Evolutionary conservation across 148 eudicot genomes (phyloP).

Genomic region (Vaccinium vitisidaea): DNA sequence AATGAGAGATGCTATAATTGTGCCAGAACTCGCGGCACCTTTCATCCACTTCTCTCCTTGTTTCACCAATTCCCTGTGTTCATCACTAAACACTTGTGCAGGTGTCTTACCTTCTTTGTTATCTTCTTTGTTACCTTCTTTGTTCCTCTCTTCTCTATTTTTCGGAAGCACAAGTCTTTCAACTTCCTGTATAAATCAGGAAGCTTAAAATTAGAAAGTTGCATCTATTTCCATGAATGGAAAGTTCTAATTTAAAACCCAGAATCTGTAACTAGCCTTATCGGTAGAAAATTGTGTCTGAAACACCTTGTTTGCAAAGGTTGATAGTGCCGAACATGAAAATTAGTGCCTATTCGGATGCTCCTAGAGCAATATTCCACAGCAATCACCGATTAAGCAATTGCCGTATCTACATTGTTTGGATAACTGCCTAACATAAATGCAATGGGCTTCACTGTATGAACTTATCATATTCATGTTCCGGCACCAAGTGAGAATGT

Average conservation of each 20-base stretch:
- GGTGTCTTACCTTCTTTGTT: neutral
- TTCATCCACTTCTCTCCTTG: neutral
- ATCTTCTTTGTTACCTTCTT: no score
- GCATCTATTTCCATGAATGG: neutral
- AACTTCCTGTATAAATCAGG: neutral
- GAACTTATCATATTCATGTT: no score
- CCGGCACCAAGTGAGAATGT: no score
- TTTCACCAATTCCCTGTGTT: neutral
- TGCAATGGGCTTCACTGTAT: no score
- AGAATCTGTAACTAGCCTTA: neutral
- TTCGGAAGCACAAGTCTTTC: neutral
- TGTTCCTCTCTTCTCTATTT: neutral
- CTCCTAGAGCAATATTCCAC: no score
- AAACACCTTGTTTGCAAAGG: no score
- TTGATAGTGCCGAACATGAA: no score
- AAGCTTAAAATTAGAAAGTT: neutral
- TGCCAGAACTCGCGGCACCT: neutral
- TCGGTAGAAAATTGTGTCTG: neutral
- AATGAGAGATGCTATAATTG: neutral
- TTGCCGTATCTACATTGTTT: no score
- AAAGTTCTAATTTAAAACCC: neutral
- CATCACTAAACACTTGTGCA: neutral
- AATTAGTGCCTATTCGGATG: no score
- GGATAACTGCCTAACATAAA: no score
- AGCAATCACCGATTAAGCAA: no score